Evolutionary conservation across 768 basidiomycete species (phyloP), one percentile per base, ranked within the genome.

Genomic region (Tubosaeta sp.): DNA sequence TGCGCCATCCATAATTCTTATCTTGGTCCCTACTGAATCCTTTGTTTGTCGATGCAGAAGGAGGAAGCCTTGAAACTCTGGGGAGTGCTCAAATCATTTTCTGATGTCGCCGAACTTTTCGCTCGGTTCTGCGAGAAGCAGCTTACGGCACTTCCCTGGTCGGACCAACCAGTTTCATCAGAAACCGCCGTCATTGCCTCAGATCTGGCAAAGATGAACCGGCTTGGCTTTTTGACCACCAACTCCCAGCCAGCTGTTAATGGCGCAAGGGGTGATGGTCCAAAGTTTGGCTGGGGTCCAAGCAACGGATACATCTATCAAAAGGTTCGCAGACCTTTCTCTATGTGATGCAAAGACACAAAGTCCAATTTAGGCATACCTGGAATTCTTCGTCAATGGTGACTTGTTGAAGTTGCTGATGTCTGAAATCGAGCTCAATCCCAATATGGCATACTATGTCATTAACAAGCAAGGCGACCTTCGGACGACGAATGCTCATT

Each of bases 221-320:
- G 84, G 46, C 72, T 90, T 16, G 96, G 96, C 2, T 99, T 94
- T 77, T 70, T 98, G 59, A 97, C 93, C 1, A 97, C 96, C 74
- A 97, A 97, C 70, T 94, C 91, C 21, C 94, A 97, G 67, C 94
- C 94, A 9, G 94, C 93, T 3, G 94, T 97, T 27, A 90, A 95
- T 62, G 94, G 93, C 42, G 88, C 79, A 9, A 74, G 77, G 54
- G 94, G 91, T 61, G 86, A 90, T 48, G 87, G 96, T 69, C 82
- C 84, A 55, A 74, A 82, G 6, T 87, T 90, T 63, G 94, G 94
- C 13, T 97, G 94, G 94, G 94, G 94, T 16, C 94, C 94, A 10
- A 74, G 82, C 36, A 91, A 94, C 46, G 94, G 94, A 6, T 97
- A 90, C 59, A 86, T 97, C 19, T 97, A 96, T 69, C 94, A 97